Evolutionary conservation across 2,329 filamentous ascomycete genomes (phyloP).

Genomic region (Penicillium polonicum): DNA sequence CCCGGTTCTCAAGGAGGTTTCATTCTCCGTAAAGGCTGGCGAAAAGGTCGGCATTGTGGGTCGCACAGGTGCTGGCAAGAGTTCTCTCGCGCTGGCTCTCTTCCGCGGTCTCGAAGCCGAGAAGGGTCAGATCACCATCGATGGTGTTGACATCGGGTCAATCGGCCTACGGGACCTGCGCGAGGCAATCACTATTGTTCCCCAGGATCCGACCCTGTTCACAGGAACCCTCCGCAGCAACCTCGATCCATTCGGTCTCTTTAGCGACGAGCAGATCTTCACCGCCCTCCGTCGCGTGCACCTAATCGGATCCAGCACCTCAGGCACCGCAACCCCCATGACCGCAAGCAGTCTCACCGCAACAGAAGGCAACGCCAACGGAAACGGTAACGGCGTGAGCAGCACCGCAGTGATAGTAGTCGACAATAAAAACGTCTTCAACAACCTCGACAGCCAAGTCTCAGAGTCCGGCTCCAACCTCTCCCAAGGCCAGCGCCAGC

Average conservation of each 20-base stretch:
- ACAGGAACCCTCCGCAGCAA: constrained; percentile 89
- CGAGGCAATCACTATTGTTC: constrained; percentile 93
- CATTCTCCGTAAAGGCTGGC: constrained; percentile 77
- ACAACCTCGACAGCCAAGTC: constrained; percentile 78
- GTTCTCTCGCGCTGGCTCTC: constrained; percentile 85
- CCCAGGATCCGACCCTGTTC: constrained; percentile 90
- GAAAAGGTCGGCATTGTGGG: constrained; percentile 98
- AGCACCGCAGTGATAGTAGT: constrained; percentile 29
- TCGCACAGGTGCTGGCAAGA: constrained; percentile 93
- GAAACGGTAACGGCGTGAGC: constrained; percentile 22
- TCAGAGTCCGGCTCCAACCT: constrained; percentile 91
- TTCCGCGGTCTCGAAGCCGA: constrained; percentile 94
- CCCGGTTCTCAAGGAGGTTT: constrained; percentile 77
- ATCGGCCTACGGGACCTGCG: constrained; percentile 94
- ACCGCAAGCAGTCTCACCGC: constrained; percentile 30
- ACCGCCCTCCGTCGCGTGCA: constrained; percentile 83
- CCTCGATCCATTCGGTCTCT: constrained; percentile 84
- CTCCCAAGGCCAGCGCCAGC: constrained; percentile 92
- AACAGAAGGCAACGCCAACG: constrained; percentile 17
- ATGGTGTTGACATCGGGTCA: constrained; percentile 81
- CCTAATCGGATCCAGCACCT: constrained; percentile 59
- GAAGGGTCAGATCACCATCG: constrained; percentile 82
- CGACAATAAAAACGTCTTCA: constrained; percentile 93
- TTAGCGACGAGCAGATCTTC: constrained; percentile 89
- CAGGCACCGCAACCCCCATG: constrained; percentile 38